phyloP scores from a whole-genome alignment of 371 early-diverging fungal species.

The Apophysomyces trapeziformis region DNA sequence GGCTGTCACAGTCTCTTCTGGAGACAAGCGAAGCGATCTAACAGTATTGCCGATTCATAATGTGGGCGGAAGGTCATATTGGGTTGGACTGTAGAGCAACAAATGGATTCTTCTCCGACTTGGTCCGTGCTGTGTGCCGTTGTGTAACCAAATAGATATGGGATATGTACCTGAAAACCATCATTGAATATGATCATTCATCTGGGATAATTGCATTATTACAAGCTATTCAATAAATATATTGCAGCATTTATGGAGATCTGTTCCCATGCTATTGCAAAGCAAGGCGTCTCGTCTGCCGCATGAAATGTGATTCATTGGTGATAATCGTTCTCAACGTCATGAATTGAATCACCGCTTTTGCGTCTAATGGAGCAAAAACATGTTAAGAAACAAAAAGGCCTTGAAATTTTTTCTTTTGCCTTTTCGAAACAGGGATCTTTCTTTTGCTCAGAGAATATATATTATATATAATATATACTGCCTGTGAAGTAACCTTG shows the following conservation, averaged over 20 bases:
- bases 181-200: background rate
- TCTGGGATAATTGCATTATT: background rate
- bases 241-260: too few relatives aligned
- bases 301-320: too few relatives aligned
- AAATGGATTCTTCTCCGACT: background rate
- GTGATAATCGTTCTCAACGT: background rate
- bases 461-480: background rate
- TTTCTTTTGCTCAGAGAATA: too few relatives aligned
- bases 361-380: background rate
- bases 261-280: too few relatives aligned
- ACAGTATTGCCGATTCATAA: slow-evolving; percentile 55
- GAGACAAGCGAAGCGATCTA: slow-evolving; percentile 27
- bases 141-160: background rate
- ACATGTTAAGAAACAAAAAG: too few relatives aligned
- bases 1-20: slow-evolving; percentile 52
- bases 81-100: slow-evolving; percentile 58
- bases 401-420: too few relatives aligned
- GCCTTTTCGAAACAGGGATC: too few relatives aligned
- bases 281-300: too few relatives aligned
- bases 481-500: background rate
- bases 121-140: slow-evolving; percentile 2
- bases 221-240: background rate
- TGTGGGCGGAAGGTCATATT: slow-evolving; percentile 58
- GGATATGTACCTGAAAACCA: background rate
- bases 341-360: slow-evolving; percentile 5